phyloP scores from a whole-genome alignment of 2,329 filamentous ascomycete species.

The Microthyrium microscopicum region DNA sequence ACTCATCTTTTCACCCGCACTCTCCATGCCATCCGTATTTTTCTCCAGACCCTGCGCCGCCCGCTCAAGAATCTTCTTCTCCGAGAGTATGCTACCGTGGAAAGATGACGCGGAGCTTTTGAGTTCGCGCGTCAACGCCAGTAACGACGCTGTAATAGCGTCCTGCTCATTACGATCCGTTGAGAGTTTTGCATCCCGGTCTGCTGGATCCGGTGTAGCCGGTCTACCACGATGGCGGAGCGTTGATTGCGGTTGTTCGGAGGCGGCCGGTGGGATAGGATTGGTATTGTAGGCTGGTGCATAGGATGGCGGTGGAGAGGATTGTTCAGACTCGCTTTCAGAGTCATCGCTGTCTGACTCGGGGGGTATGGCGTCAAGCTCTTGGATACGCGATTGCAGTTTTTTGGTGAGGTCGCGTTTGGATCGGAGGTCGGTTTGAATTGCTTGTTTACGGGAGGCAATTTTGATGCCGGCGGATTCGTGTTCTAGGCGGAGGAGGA shows the following conservation, averaged over 20 bases:
- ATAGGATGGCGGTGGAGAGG: constrained; percentile 10
- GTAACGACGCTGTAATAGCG: constrained; percentile 61
- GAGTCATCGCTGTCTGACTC: constrained; percentile 25
- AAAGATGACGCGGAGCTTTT: constrained; percentile 62
- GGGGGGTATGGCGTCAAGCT: constrained; percentile 39
- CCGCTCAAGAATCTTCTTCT: constrained; percentile 53
- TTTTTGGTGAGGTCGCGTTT: constrained; percentile 52
- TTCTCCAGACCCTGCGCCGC: constrained; percentile 62
- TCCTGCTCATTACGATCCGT: constrained; percentile 72
- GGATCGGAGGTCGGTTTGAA: constrained; percentile 44
- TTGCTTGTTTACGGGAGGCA: constrained; percentile 44
- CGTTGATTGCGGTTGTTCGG: background rate
- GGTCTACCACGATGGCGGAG: constrained; percentile 8
- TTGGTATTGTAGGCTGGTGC: constrained; percentile 16
- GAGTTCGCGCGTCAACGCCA: constrained; percentile 60
- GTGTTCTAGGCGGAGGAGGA: constrained; percentile 37
- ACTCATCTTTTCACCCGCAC: constrained; percentile 62
- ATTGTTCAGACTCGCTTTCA: constrained; percentile 17
- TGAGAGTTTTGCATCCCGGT: constrained; percentile 52
- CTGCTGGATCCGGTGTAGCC: constrained; percentile 11
- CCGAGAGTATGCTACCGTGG: constrained; percentile 53
- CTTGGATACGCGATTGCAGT: constrained; percentile 48
- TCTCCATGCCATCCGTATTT: constrained; percentile 59
- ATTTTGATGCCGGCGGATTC: constrained; percentile 20
- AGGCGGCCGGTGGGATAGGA: constrained; percentile 4